These are phyloP conservation scores for Periglandula ipomoeae DNA, from an alignment of 2,329 filamentous ascomycete genomes.

Conservation along the genomic window DNA sequence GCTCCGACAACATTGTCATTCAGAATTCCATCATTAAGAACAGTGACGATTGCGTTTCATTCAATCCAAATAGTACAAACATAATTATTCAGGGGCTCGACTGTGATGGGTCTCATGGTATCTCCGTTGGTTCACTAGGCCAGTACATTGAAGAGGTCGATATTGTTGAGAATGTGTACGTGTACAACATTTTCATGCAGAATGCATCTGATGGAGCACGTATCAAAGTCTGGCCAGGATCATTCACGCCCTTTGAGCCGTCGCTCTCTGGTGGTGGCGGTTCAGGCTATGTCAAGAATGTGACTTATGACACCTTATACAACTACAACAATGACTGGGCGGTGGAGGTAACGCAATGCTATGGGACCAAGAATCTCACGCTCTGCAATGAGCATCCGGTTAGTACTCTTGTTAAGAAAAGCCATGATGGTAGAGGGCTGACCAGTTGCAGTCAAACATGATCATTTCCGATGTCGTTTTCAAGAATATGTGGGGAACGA, in stretches of 20 bases:
- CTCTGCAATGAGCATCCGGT: neutral
- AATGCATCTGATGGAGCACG: conserved; percentile 57
- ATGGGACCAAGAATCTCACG: neutral
- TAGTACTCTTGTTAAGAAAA: neutral
- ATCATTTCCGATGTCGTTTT: neutral
- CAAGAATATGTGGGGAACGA: neutral
- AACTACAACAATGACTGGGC: conserved; percentile 48
- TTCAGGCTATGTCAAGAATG: conserved; percentile 48
- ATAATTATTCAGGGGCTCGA: conserved; percentile 57
- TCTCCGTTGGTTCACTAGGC: conserved; percentile 62
- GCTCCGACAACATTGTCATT: conserved; percentile 52
- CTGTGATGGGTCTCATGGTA: conserved; percentile 64
- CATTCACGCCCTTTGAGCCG: conserved; percentile 25
- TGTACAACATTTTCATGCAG: conserved; percentile 50
- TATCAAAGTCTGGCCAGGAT: conserved; percentile 65
- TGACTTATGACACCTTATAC: conserved; percentile 55
- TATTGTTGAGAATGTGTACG: conserved; percentile 59
- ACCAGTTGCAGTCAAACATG: neutral
- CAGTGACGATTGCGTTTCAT: conserved; percentile 62
- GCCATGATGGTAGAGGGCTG: neutral
- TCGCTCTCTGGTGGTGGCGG: conserved; percentile 50
- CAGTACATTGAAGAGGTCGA: conserved; percentile 57
- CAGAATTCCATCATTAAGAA: conserved; percentile 58
- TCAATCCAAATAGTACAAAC: conserved; percentile 65
- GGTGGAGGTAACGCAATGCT: conserved; percentile 1